Base-by-base conservation (phyloP, 164 flowering plant species). In the Macadamia tetraphylla region DNA sequence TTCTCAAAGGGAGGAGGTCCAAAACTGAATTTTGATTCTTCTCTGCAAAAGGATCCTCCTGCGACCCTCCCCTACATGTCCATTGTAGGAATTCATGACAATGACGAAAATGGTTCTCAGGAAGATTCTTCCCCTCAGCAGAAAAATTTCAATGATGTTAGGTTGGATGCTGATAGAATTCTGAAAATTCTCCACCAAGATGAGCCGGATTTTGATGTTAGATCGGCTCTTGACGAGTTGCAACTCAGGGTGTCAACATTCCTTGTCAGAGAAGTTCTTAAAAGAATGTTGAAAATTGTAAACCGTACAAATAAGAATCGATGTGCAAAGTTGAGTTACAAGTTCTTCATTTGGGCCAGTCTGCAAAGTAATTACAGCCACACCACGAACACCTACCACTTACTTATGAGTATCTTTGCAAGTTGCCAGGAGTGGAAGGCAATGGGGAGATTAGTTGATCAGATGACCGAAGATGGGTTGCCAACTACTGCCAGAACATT, bases 371-470 rank as follows among this genome's bases (percentile, higher is more conserved):
- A 80, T 58, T 90, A 84, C 76, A 74, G 59, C 66, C 97, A 92
- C 76, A 88, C 94, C 6, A 70, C 73, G 9, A 82, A 81, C 56
- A 48, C 84, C 1, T 94, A 92, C 65, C 88, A 92, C 70, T 60
- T 92, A 68, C 74, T 90, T 42, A 82, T 94, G 95, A 81, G 88
- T 73, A 85, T 94, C 18, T 86, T 92, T 75, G 88, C 95, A 14
- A 86, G 85, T 7, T 78, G 87, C 55, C 86, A 87, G 65, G 90
- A 92, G 77, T 83, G 81, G 57, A 84, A 79, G 75, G 92, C 92
- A 3, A 86, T 94, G 92, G 84, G 89, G 93, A 84, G 92, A 69
- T 68, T 92, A 60, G 76, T 84, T 15, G 92, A 92, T 72, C 95
- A 90, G 76, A 94, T 94, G 98, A 80, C 73, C 51, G 89, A 87